Evolutionary conservation across 352 stramenopile species (phyloP).

Genomic region (Phytophthora crassamura): DNA sequence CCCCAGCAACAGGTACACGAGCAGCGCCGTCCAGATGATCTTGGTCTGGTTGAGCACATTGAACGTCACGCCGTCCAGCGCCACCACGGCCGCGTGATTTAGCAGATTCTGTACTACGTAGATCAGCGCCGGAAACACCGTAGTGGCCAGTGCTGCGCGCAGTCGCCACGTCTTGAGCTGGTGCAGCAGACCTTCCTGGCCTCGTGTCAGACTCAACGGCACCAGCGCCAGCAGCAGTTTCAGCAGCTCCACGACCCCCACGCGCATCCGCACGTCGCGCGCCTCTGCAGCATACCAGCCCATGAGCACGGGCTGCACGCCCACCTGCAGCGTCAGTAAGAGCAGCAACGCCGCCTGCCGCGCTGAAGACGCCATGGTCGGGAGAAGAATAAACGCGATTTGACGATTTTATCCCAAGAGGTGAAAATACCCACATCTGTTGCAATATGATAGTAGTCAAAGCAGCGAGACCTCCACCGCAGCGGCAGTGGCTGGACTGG

Average conservation of each 20-base stretch:
- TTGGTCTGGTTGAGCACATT: constrained; percentile 91
- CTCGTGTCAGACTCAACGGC: constrained; percentile 58
- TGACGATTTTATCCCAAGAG: not conserved
- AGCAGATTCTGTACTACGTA: constrained; percentile 88
- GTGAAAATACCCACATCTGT: too few relatives aligned
- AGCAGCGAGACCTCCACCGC: too few relatives aligned
- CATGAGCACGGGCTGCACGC: constrained; percentile 82
- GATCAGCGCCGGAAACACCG: constrained; percentile 73
- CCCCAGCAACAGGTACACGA: constrained; percentile 83
- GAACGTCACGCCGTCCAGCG: constrained; percentile 83
- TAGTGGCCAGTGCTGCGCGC: constrained; percentile 64
- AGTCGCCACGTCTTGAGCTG: constrained; percentile 78
- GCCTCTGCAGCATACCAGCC: constrained; percentile 71
- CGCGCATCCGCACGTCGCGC: constrained; percentile 67
- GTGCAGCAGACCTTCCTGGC: constrained; percentile 34
- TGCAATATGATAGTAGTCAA: too few relatives aligned
- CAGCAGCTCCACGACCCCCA: constrained; percentile 78
- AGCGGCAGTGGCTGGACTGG: too few relatives aligned
- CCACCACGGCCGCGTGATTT: constrained; percentile 79
- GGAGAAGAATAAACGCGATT: constrained; percentile 6
- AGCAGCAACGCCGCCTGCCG: constrained; percentile 66
- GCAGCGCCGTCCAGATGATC: constrained; percentile 87
- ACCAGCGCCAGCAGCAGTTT: constrained; percentile 76
- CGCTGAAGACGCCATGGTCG: constrained; percentile 29
- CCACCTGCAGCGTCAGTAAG: constrained; percentile 77